A percentile compares a stretch with the other conserved stretches of the same genome.
Evolutionary conservation across 108 stramenopile genomes (phyloP).

Genomic region (Schizochytrium sp.): DNA sequence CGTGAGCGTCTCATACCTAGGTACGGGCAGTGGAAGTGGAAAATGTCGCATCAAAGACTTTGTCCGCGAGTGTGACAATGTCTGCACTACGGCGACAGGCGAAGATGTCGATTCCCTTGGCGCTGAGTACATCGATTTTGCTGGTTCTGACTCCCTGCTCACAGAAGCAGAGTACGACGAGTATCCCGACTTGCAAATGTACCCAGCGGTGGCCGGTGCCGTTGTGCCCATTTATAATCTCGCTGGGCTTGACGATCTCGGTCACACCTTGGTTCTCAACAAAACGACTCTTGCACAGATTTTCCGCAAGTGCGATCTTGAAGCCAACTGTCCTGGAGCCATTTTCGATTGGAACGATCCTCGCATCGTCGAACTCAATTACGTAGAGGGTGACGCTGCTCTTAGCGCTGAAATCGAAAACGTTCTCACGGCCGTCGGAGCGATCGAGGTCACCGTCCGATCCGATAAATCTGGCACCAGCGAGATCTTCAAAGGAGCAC

Average conservation of each 20-base stretch:
- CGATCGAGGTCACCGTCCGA: neutral
- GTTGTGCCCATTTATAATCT: neutral
- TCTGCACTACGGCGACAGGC: neutral
- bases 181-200: neutral
- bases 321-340: neutral
- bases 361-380: neutral
- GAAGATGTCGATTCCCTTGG: neutral
- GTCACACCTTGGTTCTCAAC: neutral
- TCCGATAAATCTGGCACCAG: neutral
- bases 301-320: neutral
- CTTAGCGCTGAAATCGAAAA: neutral
- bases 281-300: neutral
- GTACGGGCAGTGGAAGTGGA: neutral
- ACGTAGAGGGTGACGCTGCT: neutral
- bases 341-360: neutral
- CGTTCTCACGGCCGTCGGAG: neutral
- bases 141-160: neutral
- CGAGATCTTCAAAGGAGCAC: neutral
- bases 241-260: neutral
- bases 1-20: neutral
- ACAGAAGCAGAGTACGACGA: neutral
- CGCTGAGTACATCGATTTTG: neutral
- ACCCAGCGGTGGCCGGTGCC: constrained; percentile 6
- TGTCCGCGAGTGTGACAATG: neutral
- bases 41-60: neutral